Evolutionary conservation across 768 basidiomycete species (phyloP).

Genomic region (Hericium rajendrae): DNA sequence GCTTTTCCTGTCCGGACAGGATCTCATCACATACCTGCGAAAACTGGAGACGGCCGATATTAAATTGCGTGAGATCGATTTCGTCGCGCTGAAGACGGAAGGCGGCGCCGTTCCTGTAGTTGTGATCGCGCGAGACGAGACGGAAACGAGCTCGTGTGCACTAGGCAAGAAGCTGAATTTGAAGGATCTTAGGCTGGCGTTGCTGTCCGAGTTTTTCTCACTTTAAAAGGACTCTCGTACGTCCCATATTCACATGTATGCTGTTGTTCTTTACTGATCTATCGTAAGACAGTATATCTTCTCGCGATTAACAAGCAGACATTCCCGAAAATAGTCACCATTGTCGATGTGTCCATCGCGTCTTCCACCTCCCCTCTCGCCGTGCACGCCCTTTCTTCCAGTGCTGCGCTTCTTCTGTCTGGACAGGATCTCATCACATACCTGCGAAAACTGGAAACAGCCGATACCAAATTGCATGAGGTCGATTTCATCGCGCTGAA

Average conservation of each 20-base stretch:
- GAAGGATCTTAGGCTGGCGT: slow-evolving; percentile 82
- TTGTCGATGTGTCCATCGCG: slow-evolving; percentile 75
- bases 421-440: slow-evolving; percentile 69
- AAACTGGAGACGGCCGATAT: slow-evolving; percentile 56
- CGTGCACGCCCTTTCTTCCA: slow-evolving; percentile 64
- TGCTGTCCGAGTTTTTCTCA: slow-evolving; percentile 75
- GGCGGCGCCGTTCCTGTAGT: slow-evolving; percentile 61
- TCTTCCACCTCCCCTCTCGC: slow-evolving; percentile 59
- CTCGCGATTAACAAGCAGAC: slow-evolving; percentile 56
- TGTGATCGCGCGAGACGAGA: slow-evolving; percentile 75
- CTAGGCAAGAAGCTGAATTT: slow-evolving; percentile 73
- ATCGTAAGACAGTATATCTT: slow-evolving; percentile 53
- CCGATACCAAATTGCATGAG: slow-evolving; percentile 53
- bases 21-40: slow-evolving; percentile 64
- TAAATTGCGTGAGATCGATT: slow-evolving; percentile 69
- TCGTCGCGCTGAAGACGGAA: slow-evolving; percentile 47
- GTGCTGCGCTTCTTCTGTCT: slow-evolving; percentile 65
- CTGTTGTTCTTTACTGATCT: slow-evolving; percentile 2
- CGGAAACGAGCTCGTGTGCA: slow-evolving; percentile 70
- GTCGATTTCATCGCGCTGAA: slow-evolving; percentile 65
- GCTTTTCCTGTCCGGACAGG: slow-evolving; percentile 68
- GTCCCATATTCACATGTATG: slow-evolving; percentile 21
- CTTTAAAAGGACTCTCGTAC: slow-evolving; percentile 80
- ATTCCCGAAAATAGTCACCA: slow-evolving; percentile 63
- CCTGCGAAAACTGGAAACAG: slow-evolving; percentile 61